Conservation (phyloP, 306 rosid species). For the Rubus parviflorus region DNA sequence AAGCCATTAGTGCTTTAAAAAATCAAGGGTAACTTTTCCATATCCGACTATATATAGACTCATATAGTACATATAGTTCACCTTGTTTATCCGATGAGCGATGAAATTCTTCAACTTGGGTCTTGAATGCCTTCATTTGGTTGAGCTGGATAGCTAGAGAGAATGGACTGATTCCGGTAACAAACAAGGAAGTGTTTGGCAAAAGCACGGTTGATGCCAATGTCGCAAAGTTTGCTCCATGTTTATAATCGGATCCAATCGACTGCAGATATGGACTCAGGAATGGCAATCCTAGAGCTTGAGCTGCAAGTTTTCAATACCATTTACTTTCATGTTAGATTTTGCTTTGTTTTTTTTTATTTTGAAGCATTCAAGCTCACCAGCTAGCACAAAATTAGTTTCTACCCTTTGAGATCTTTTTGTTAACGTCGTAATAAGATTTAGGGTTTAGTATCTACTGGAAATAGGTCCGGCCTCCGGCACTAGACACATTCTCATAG, state of each 20-base stretch:
- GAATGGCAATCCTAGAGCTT: slow-evolving; percentile 61
- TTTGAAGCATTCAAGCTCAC: background rate
- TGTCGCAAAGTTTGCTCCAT: slow-evolving; percentile 78
- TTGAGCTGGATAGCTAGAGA: slow-evolving; percentile 72
- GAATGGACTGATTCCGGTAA: slow-evolving; percentile 76
- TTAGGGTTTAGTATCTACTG: background rate
- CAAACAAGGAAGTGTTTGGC: slow-evolving; percentile 56
- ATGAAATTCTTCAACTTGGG: slow-evolving; percentile 46
- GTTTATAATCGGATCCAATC: slow-evolving; percentile 56
- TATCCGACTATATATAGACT: background rate
- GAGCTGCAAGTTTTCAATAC: slow-evolving; percentile 43
- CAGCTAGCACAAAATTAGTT: background rate
- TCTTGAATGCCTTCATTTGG: slow-evolving; percentile 72
- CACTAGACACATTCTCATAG: background rate
- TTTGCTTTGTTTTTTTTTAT: background rate
- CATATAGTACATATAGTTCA: background rate
- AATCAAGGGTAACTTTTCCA: background rate
- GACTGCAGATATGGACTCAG: slow-evolving; percentile 76
- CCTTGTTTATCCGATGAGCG: slow-evolving; percentile 29
- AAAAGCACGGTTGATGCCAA: slow-evolving; percentile 70
- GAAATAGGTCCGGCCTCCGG: background rate
- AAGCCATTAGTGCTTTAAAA: background rate
- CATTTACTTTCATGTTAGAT: background rate
- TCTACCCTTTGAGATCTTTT: background rate
- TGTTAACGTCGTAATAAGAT: background rate